phyloP scores from a whole-genome alignment of 345 rosid genomes.

The Laguncularia racemosa region DNA sequence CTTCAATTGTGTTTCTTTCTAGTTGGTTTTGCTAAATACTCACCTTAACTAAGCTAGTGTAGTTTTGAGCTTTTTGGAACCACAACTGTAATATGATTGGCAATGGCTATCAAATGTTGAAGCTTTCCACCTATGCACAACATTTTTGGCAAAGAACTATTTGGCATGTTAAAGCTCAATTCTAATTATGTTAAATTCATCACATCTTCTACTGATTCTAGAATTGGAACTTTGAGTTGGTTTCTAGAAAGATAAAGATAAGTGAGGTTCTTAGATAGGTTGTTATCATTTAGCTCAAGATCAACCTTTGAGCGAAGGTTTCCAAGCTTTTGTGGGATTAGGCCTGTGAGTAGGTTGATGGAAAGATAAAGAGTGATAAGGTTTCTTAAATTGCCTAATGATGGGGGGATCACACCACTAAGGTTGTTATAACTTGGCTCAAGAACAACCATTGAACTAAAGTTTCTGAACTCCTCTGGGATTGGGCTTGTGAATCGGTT shows the following conservation, averaged over 20 bases:
- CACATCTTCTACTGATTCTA: too few relatives aligned
- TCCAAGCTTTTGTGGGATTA: conserved; percentile 10
- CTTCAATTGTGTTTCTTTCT: conserved; percentile 10
- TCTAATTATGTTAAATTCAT: too few relatives aligned
- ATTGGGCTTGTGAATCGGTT: conserved; percentile 18
- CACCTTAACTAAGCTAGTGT: conserved; percentile 18
- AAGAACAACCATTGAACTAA: conserved; percentile 5
- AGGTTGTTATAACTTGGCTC: conserved; percentile 8
- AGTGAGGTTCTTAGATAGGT: too few relatives aligned
- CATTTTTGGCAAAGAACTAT: neutral
- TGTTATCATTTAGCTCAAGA: neutral
- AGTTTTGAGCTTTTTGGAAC: conserved; percentile 17
- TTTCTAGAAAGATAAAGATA: too few relatives aligned
- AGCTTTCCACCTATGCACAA: conserved; percentile 1
- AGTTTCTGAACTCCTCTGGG: conserved; percentile 13
- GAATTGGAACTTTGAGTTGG: too few relatives aligned
- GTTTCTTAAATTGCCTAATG: conserved; percentile 3
- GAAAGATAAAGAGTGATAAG: neutral
- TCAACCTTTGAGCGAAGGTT: neutral
- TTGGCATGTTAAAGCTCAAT: too few relatives aligned
- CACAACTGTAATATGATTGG: conserved; percentile 15
- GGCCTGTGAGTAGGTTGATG: conserved; percentile 3
- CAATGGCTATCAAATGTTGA: neutral
- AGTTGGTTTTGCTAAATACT: conserved; percentile 17
- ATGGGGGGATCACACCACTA: conserved; percentile 3